A percentile compares a stretch with the other conserved stretches of the same genome.
Conservation (phyloP, 805 yeast species). For the Lipomyces sp. region DNA sequence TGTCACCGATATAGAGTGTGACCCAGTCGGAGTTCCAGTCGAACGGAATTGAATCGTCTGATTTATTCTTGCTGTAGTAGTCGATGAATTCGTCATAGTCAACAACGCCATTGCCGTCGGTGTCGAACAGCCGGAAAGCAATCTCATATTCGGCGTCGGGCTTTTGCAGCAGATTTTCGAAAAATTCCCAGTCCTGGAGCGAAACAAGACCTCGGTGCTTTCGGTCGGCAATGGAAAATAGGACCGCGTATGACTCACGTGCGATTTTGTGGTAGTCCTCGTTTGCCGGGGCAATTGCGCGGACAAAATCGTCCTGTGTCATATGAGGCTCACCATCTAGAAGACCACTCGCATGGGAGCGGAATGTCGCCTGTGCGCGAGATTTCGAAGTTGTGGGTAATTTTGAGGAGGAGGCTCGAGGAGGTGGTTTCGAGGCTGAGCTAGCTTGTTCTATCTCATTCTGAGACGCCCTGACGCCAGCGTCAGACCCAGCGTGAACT, state of each 20-base stretch:
- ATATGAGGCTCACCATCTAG: conserved; percentile 44
- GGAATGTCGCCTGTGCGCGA: conserved; percentile 13
- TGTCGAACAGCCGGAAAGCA: conserved; percentile 54
- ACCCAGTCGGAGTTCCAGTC: conserved; percentile 53
- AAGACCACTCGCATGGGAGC: conserved; percentile 21
- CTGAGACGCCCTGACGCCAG: conserved; percentile 4
- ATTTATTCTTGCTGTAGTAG: conserved; percentile 46
- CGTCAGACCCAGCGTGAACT: conserved; percentile 8
- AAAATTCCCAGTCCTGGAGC: conserved; percentile 72
- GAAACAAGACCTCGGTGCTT: conserved; percentile 68
- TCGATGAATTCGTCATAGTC: conserved; percentile 49
- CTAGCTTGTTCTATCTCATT: neutral
- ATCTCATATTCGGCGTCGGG: conserved; percentile 61
- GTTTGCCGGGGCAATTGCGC: conserved; percentile 51
- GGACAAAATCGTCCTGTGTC: conserved; percentile 50
- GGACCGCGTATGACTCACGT: conserved; percentile 65
- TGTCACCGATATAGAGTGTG: conserved; percentile 49
- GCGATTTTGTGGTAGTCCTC: conserved; percentile 59
- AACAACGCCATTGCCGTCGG: conserved; percentile 47
- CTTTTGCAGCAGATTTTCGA: conserved; percentile 61
- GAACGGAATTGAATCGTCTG: conserved; percentile 48
- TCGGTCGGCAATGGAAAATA: conserved; percentile 81
- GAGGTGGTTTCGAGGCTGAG: conserved; percentile 9
- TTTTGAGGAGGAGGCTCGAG: neutral
- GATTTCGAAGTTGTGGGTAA: neutral